A percentile compares a stretch with the other conserved stretches of the same genome.
These are phyloP conservation scores for Peterozyma xylosa DNA, from an alignment of 805 yeast genomes.

Conservation along the genomic window DNA sequence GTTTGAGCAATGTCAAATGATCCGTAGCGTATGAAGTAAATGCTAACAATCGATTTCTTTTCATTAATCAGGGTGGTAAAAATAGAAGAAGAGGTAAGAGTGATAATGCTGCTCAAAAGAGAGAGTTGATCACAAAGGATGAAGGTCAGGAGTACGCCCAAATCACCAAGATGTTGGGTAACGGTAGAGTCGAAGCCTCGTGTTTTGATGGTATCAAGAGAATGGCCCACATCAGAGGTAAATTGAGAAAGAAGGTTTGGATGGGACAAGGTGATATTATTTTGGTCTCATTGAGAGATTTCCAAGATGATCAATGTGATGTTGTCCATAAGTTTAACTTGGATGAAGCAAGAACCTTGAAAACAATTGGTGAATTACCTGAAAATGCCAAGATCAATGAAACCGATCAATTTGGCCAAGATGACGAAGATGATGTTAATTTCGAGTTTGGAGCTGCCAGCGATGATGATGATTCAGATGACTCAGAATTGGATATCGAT, in stretches of 20 bases:
- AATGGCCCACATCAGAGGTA: slow-evolving; percentile 98
- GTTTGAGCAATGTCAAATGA: too few species aligned
- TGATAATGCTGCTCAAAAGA: slow-evolving; percentile 82
- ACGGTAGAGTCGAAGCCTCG: slow-evolving; percentile 90
- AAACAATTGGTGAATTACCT: slow-evolving; percentile 94
- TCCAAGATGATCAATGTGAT: slow-evolving; percentile 97
- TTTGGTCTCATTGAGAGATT: slow-evolving; percentile 92
- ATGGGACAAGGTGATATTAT: slow-evolving; percentile 98
- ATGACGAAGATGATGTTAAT: slow-evolving; percentile 95
- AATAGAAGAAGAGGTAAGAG: slow-evolving; percentile 99
- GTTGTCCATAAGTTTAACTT: slow-evolving; percentile 94
- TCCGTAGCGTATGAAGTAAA: too few species aligned
- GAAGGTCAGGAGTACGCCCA: slow-evolving; percentile 99
- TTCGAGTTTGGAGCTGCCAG: slow-evolving; percentile 96
- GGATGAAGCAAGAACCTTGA: slow-evolving; percentile 96
- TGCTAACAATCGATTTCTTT: too few species aligned
- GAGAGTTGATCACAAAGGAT: slow-evolving; percentile 86
- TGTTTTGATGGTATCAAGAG: slow-evolving; percentile 94
- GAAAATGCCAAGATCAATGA: slow-evolving; percentile 96
- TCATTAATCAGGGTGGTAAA: slow-evolving; percentile 58
- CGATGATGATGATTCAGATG: slow-evolving; percentile 65
- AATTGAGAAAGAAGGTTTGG: slow-evolving; percentile 99
- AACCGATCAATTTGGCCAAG: slow-evolving; percentile 94
- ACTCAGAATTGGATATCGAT: slow-evolving; percentile 80
- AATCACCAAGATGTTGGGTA: slow-evolving; percentile 96